Percentiles rank a stretch among this genome's conserved stretches.
These are phyloP conservation scores for Psilocybe subaeruginosa DNA, from an alignment of 768 basidiomycete species.

Conservation along the genomic window DNA sequence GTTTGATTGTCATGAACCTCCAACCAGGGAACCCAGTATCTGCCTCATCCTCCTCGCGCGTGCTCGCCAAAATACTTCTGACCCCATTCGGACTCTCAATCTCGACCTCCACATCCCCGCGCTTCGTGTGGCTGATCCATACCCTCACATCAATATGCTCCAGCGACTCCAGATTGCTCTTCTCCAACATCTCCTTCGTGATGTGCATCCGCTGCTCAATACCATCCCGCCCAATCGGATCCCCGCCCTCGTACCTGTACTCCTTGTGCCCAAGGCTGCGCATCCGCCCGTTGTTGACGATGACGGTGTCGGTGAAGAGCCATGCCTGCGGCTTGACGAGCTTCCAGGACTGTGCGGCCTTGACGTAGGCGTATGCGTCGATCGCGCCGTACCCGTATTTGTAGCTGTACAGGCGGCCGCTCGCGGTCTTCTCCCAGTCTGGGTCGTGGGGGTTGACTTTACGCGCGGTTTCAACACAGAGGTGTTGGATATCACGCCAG, in stretches of 20 bases:
- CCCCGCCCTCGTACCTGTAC: conserved; percentile 63
- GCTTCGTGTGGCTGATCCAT: conserved; percentile 82
- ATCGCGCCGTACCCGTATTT: conserved; percentile 95
- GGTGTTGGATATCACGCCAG: conserved; percentile 95
- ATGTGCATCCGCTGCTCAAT: conserved; percentile 62
- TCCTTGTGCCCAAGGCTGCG: conserved; percentile 36
- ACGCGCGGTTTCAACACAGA: conserved; percentile 75
- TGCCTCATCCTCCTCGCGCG: conserved; percentile 65
- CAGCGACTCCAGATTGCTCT: conserved; percentile 81
- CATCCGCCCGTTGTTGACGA: conserved; percentile 62
- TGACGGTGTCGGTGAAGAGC: conserved; percentile 75
- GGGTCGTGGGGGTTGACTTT: conserved; percentile 86
- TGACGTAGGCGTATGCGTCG: conserved; percentile 81
- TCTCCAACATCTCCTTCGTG: conserved; percentile 63
- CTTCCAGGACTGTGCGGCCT: conserved; percentile 77
- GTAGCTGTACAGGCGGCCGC: conserved; percentile 69
- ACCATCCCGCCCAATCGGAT: conserved; percentile 65
- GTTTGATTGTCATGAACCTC: conserved; percentile 96
- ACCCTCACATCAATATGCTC: conserved; percentile 93
- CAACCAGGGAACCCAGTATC: conserved; percentile 82
- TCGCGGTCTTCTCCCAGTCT: conserved; percentile 87
- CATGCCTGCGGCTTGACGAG: conserved; percentile 94
- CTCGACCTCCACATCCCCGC: conserved; percentile 94
- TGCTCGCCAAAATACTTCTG: conserved; percentile 78
- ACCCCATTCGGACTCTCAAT: conserved; percentile 83